Conservation (phyloP, 208 protist species). For the Balamuthia mandrillaris region DNA sequence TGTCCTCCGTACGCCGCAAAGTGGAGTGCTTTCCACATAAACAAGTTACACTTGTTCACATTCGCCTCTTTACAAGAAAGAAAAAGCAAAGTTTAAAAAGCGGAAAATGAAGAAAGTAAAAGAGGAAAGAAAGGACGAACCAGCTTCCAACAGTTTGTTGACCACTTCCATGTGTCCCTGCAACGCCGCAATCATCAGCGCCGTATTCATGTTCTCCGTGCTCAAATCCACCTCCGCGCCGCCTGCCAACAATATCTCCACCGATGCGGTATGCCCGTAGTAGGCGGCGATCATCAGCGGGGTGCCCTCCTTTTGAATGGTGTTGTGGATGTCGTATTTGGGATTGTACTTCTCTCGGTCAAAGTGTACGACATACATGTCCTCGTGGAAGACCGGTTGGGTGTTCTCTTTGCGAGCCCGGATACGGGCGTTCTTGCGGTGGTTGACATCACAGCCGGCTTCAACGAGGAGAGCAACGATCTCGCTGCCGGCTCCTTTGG, state of each 20-base stretch:
- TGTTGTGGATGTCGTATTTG: conserved; percentile 36
- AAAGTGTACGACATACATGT: conserved; percentile 42
- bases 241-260: conserved; percentile 14
- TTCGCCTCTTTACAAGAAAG: neutral
- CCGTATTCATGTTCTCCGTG: conserved; percentile 39
- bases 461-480: conserved; percentile 30
- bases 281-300: conserved; percentile 15
- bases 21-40: conserved; percentile 30
- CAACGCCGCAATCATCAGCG: conserved; percentile 16
- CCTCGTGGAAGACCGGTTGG: conserved; percentile 34
- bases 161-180: conserved; percentile 6
- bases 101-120: neutral
- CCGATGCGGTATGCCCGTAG: neutral
- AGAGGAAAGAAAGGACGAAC: neutral
- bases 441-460: conserved; percentile 15
- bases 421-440: neutral
- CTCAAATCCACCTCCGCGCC: conserved; percentile 20
- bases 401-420: neutral
- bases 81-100: neutral
- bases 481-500: conserved; percentile 11
- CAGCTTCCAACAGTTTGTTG: neutral
- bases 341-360: conserved; percentile 37
- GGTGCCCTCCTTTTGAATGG: conserved; percentile 19
- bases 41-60: conserved; percentile 42
- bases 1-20: conserved; percentile 26